Conservation (phyloP, 306 rosid genomes). For the Medicago truncatula region MtrunA17r5.0-ANR NC_053044.1:36442001-36442500, state of each 20-base stretch:
- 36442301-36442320: conserved; percentile 20
- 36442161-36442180: conserved; percentile 44
- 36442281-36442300: background rate
- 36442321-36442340: conserved; percentile 4
- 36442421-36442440: background rate
- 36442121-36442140: conserved; percentile 7
- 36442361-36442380: background rate
- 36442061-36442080: conserved; percentile 16
- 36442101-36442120: conserved; percentile 43
- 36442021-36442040: conserved; percentile 36
- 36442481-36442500: background rate
- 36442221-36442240: conserved; percentile 13
- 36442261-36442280: conserved; percentile 32
- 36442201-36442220: conserved; percentile 14
- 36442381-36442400: background rate
- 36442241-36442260: conserved; percentile 43
- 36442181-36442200: conserved; percentile 34
- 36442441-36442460: background rate
- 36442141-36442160: conserved; percentile 33
- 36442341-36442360: background rate
- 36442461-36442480: background rate
- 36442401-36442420: background rate
- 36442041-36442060: conserved; percentile 44
- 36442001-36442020: conserved; percentile 2
- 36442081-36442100: conserved; percentile 36